Base-by-base conservation (phyloP, 768 basidiomycete genomes). In the Xerocomus spinulosus region DNA sequence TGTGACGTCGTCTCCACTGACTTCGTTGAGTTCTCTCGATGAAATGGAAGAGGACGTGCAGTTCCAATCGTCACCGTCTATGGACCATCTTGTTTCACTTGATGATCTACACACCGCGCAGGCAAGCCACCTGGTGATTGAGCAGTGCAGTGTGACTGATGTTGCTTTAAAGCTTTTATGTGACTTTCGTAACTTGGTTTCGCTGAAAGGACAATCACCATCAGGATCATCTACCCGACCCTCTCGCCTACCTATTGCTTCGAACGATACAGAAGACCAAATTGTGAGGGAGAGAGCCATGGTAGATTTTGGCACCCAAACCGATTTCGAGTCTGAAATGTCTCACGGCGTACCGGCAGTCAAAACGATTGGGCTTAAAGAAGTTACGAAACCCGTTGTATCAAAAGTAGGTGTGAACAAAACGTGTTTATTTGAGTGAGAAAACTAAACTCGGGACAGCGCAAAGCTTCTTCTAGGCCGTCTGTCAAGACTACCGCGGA, bases 21-120 rank as follows among this genome's bases (percentile, higher is more conserved):
- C 86, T 20, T 84, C 85, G 1, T 65, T 89, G 41, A 87, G 83
- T 54, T 87, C 85, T 30, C 62, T 87, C 49, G 84, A 85, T 45
- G 86, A 83, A 44, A 62, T 67, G 13, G 79, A 82, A 18, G 67
- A 63, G 49, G 54, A 57, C 45, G 53, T 20, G 52, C 58, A 44
- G 48, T 59, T 44, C 52, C 61, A 49, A 45, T 57, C 48, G 33
- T 57, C 53, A 26, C 64, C 55, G 6, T 58, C 51, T 3, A 52
- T 54, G 48, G 60, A 51, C 47, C 58, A 49, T 49, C 61, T 53
- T 49, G 54, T 60, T 67, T 74, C 51, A 32, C 60, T 53, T 0
- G 82, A 82, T 37, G 81, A 84, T 44, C 53, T 84, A 45, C 71
- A 68, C 46, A 77, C 77, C 9, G 85, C 85, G 29, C 75, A 85